Percentiles rank a stretch among this genome's conserved stretches.
These are phyloP conservation scores for Nephelium lappaceum DNA, from an alignment of 345 rosid species.

Conservation along the genomic window DNA sequence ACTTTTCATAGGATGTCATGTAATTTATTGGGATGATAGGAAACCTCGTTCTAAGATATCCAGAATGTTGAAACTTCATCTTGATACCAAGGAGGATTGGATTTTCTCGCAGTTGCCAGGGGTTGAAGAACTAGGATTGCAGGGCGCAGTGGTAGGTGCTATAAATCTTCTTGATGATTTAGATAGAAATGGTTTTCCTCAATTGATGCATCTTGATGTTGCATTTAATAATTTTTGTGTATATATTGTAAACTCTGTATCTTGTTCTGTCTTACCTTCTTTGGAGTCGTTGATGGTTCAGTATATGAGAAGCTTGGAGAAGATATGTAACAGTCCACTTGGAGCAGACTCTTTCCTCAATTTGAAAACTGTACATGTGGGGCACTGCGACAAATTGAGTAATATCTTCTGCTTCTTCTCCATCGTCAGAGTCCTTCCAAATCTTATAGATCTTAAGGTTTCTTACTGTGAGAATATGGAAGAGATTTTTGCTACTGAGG, in stretches of 20 bases:
- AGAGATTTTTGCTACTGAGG: neutral
- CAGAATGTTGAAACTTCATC: neutral
- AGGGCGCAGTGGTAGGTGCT: neutral
- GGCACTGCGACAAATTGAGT: neutral
- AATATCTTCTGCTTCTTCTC: neutral
- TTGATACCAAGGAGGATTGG: neutral
- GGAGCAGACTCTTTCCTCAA: neutral
- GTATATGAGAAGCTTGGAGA: neutral
- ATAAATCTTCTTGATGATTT: neutral
- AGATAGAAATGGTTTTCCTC: no score
- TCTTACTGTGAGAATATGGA: constrained; percentile 17
- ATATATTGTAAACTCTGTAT: neutral
- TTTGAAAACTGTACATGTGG: neutral
- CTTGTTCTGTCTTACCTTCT: neutral
- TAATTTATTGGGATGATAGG: fast-evolving
- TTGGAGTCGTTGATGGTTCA: constrained; percentile 16
- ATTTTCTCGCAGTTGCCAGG: neutral
- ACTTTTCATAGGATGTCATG: constrained; percentile 1
- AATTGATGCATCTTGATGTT: constrained; percentile 13
- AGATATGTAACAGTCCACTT: neutral
- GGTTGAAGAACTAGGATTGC: constrained; percentile 10
- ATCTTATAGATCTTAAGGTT: neutral
- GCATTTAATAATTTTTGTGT: neutral
- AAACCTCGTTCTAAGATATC: neutral
- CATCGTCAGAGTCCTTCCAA: neutral